A percentile compares a stretch with the other conserved stretches of the same genome.
These are phyloP conservation scores for Mortierella sp. DNA, from an alignment of 371 early-diverging fungal species.

Conservation along the genomic window DNA sequence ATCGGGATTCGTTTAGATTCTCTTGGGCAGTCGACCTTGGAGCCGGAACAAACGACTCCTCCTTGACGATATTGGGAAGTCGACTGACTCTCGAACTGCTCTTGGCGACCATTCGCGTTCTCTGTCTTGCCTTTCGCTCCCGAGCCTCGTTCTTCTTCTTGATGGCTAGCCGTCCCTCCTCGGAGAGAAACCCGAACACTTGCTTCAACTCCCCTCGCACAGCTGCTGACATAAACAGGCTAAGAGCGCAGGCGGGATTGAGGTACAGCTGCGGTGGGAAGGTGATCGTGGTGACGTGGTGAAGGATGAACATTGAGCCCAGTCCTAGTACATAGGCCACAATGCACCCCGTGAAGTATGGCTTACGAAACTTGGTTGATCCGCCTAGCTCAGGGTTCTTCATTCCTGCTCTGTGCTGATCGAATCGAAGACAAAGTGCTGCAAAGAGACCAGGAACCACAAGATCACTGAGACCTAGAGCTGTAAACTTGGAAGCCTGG, in stretches of 20 bases:
- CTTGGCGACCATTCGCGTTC: constrained; percentile 5
- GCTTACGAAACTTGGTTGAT: constrained; percentile 75
- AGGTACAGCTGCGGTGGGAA: constrained; percentile 96
- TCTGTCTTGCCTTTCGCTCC: constrained; percentile 25
- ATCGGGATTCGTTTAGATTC: background rate
- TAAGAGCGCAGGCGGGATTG: constrained; percentile 92
- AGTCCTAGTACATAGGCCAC: constrained; percentile 90
- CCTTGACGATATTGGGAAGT: constrained; percentile 25
- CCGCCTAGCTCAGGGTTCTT: constrained; percentile 52
- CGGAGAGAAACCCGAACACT: constrained; percentile 80
- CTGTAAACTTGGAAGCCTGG: constrained; percentile 71
- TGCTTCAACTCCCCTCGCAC: constrained; percentile 83
- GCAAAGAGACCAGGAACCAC: constrained; percentile 96
- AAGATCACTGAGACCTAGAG: constrained; percentile 98
- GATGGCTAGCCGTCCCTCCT: constrained; percentile 64
- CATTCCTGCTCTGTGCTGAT: constrained; percentile 64
- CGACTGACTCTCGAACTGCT: constrained; percentile 3
- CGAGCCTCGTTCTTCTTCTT: constrained; percentile 51
- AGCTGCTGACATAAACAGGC: constrained; percentile 79
- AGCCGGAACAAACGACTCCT: constrained; percentile 14
- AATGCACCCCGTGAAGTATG: constrained; percentile 89
- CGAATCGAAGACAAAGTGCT: constrained; percentile 89
- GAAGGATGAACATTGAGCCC: constrained; percentile 85
- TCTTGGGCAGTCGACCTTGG: constrained; percentile 1
- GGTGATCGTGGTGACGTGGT: constrained; percentile 91